Percentiles rank a stretch among this genome's conserved stretches.
Conservation (phyloP, 169 alveolate genomes). For the Theileria orientalis region DNA sequence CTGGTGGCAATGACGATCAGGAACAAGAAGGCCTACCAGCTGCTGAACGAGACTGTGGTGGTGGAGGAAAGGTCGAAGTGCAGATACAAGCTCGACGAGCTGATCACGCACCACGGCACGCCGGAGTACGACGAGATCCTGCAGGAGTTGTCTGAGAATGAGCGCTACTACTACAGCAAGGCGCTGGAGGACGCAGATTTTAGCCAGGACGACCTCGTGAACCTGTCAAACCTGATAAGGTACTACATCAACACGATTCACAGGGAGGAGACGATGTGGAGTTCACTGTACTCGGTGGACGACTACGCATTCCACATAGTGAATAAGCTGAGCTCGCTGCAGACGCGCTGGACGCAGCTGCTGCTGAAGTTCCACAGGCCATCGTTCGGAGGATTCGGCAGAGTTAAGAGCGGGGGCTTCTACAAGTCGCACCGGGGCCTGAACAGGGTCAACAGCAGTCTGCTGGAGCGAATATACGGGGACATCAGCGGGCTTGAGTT, state of each 20-base stretch:
- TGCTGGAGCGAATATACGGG: no score
- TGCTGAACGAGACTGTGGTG: slow-evolving; percentile 71
- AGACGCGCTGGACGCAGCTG: slow-evolving; percentile 67
- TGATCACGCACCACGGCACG: slow-evolving; percentile 54
- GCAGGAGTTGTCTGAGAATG: slow-evolving; percentile 49
- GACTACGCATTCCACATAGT: slow-evolving; percentile 71
- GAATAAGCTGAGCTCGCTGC: slow-evolving; percentile 63
- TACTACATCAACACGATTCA: slow-evolving; percentile 65
- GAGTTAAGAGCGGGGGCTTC: no score
- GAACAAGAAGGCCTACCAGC: slow-evolving; percentile 70
- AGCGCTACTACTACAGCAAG: slow-evolving; percentile 38
- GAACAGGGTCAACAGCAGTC: not conserved
- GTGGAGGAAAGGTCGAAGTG: slow-evolving; percentile 67
- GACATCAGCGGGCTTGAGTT: not conserved
- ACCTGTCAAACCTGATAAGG: slow-evolving; percentile 38
- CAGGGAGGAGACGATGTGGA: slow-evolving; percentile 74
- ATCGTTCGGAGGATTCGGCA: no score
- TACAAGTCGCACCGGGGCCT: no score
- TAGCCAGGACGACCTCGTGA: slow-evolving; percentile 38
- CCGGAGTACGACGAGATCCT: slow-evolving; percentile 37
- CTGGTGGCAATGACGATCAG: slow-evolving; percentile 90
- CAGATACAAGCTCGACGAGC: slow-evolving; percentile 39
- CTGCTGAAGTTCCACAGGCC: slow-evolving; percentile 17
- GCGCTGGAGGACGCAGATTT: slow-evolving; percentile 52
- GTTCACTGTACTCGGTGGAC: slow-evolving; percentile 70